phyloP scores from a whole-genome alignment of 2,329 filamentous ascomycete species.

The Juglanconis juglandina region DNA sequence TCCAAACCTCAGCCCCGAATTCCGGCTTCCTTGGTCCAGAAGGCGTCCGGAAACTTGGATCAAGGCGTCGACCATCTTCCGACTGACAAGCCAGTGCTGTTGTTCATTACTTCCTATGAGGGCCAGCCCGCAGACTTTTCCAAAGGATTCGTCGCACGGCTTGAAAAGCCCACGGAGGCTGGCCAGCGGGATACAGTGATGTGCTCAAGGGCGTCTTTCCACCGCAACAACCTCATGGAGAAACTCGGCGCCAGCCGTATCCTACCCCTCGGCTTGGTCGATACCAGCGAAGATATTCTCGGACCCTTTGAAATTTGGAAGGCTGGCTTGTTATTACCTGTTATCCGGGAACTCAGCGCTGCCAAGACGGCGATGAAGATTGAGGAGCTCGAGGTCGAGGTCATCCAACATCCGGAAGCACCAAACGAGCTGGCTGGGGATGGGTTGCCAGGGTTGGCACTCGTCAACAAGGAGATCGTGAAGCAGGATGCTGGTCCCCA shows the following conservation, averaged over 20 bases:
- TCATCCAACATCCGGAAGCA: slow-evolving; percentile 14
- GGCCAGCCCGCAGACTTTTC: slow-evolving; percentile 57
- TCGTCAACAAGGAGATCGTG: slow-evolving; percentile 18
- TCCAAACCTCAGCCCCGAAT: slow-evolving; percentile 43
- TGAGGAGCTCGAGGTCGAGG: slow-evolving; percentile 18
- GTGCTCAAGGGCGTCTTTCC: slow-evolving; percentile 45
- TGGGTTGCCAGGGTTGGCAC: slow-evolving; percentile 10
- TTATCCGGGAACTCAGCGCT: slow-evolving; percentile 16
- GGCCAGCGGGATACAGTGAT: slow-evolving; percentile 22
- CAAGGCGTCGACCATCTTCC: slow-evolving; percentile 47
- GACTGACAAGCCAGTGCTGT: slow-evolving; percentile 44
- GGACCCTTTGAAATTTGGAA: slow-evolving; percentile 48
- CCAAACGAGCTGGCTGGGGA: slow-evolving; percentile 19
- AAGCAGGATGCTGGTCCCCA: slow-evolving; percentile 17
- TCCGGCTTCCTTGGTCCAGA: slow-evolving; percentile 43
- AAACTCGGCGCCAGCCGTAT: slow-evolving; percentile 43
- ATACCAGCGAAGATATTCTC: slow-evolving; percentile 49
- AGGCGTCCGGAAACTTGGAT: slow-evolving; percentile 43
- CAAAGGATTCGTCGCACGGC: slow-evolving; percentile 51
- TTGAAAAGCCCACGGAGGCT: slow-evolving; percentile 36
- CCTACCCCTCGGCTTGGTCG: slow-evolving; percentile 40
- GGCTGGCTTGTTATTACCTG: slow-evolving; percentile 35
- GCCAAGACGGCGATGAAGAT: slow-evolving; percentile 14
- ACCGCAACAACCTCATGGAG: slow-evolving; percentile 40
- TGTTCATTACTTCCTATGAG: slow-evolving; percentile 56